phyloP scores from a whole-genome alignment of 441 rosid species.

The Cnidoscolus chayamansa region DNA sequence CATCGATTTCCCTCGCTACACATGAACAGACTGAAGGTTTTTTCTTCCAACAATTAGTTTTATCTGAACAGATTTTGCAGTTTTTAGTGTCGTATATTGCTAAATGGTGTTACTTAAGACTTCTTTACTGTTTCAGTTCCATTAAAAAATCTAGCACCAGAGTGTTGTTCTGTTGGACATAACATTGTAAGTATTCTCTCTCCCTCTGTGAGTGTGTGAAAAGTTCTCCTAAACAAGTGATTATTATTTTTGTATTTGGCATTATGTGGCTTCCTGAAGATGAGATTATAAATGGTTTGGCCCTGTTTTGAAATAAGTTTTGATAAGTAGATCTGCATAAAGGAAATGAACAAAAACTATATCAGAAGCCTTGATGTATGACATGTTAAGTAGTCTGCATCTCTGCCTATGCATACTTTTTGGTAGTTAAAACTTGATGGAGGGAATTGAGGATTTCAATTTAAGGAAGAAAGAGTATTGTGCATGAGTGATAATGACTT shows the following conservation, averaged over 20 bases:
- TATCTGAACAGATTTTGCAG: neutral
- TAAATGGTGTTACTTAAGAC: constrained; percentile 15
- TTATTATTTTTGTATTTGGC: neutral
- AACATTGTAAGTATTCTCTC: constrained; percentile 39
- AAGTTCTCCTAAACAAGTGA: neutral
- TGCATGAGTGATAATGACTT: neutral
- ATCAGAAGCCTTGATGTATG: neutral
- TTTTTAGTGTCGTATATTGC: constrained; percentile 20
- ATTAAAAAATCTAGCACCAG: constrained; percentile 32
- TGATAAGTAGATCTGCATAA: constrained; percentile 7
- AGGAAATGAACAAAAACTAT: neutral
- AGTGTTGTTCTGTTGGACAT: constrained; percentile 28
- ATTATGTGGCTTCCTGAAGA: neutral
- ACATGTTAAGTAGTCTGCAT: neutral
- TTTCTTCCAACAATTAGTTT: constrained; percentile 1
- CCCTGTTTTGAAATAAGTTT: neutral
- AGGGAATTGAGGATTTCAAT: neutral
- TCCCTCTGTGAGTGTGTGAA: neutral
- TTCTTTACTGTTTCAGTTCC: constrained; percentile 31
- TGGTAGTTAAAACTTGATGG: neutral
- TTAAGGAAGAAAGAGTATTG: neutral
- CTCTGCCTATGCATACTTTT: neutral
- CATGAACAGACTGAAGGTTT: constrained; percentile 34
- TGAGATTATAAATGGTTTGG: constrained; percentile 1
- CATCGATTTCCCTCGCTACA: constrained; percentile 30